Evolutionary conservation across 768 basidiomycete species (phyloP).

Genomic region (Paxillus ammoniavirescens): DNA sequence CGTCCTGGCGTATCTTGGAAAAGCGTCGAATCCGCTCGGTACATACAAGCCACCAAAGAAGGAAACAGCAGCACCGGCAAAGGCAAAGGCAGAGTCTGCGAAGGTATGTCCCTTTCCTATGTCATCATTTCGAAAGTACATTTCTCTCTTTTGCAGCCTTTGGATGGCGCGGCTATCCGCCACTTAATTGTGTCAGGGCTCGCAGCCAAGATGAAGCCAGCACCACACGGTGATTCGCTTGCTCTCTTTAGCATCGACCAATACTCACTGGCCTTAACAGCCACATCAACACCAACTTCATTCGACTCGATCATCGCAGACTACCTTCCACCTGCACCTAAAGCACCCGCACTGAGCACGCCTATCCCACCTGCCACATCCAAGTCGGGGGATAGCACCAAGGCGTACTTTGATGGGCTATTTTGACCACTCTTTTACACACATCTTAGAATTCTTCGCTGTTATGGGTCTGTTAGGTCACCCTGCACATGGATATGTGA

Average conservation of each 20-base stretch:
- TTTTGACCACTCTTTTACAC: conserved; percentile 12
- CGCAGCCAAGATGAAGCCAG: conserved; percentile 55
- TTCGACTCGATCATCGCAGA: conserved; percentile 78
- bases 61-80: conserved; percentile 28
- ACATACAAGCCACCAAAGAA: conserved; percentile 56
- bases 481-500: not conserved
- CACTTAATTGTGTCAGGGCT: conserved; percentile 59
- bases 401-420: conserved; percentile 44
- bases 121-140: not conserved
- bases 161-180: conserved; percentile 67
- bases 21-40: conserved; percentile 74
- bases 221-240: conserved; percentile 39
- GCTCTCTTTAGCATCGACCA: not conserved
- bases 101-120: conserved; percentile 33
- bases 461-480: not conserved
- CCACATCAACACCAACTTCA: conserved; percentile 41
- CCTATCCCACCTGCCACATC: conserved; percentile 3
- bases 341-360: conserved; percentile 13
- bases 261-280: conserved; percentile 29
- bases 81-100: conserved; percentile 30
- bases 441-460: conserved; percentile 17
- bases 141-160: conserved; percentile 31
- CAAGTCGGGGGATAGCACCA: conserved; percentile 26
- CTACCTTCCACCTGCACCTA: conserved; percentile 49
- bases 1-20: conserved; percentile 82